These are phyloP conservation scores for Leishmania turanica DNA, from an alignment of 208 protist species.

Conservation along the genomic window DNA sequence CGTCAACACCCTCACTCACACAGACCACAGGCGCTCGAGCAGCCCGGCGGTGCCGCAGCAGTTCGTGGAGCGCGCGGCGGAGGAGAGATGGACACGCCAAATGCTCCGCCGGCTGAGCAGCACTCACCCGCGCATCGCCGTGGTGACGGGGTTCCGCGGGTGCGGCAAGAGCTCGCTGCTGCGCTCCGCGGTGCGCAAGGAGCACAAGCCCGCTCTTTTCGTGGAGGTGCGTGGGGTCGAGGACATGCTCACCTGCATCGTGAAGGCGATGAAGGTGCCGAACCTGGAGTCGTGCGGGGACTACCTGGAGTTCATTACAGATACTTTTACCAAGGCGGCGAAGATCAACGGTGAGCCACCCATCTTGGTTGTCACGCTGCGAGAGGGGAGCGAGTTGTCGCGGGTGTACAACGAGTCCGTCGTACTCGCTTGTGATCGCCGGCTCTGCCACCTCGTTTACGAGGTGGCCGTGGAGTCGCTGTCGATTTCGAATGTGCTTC, in stretches of 20 bases:
- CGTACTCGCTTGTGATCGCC: slow-evolving; percentile 68
- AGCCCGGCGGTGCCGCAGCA: slow-evolving; percentile 18
- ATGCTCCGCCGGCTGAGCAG: slow-evolving; percentile 70
- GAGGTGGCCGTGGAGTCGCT: slow-evolving; percentile 78
- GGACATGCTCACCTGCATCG: slow-evolving; percentile 64
- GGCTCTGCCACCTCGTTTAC: slow-evolving; percentile 78
- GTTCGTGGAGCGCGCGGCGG: slow-evolving; percentile 59
- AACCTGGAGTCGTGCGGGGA: slow-evolving; percentile 87
- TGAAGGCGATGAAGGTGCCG: slow-evolving; percentile 75
- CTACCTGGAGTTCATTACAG: slow-evolving; percentile 75
- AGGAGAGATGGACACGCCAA: slow-evolving; percentile 76
- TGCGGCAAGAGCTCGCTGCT: slow-evolving; percentile 71
- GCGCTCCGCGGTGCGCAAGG: slow-evolving; percentile 67
- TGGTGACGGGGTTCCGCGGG: slow-evolving; percentile 55
- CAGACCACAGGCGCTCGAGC: slow-evolving; percentile 23
- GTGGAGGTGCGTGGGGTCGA: slow-evolving; percentile 77
- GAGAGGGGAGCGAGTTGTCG: slow-evolving; percentile 63
- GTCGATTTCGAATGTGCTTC: slow-evolving; percentile 50
- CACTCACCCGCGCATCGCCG: slow-evolving; percentile 65
- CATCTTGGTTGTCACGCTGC: slow-evolving; percentile 77
- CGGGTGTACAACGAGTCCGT: slow-evolving; percentile 84
- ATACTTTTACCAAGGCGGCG: slow-evolving; percentile 65
- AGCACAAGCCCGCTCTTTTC: slow-evolving; percentile 78
- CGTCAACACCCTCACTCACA: slow-evolving; percentile 64
- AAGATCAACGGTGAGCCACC: slow-evolving; percentile 76